phyloP scores from a whole-genome alignment of 2,329 filamentous ascomycete genomes.

The Aspergillus fijiensis region DNA sequence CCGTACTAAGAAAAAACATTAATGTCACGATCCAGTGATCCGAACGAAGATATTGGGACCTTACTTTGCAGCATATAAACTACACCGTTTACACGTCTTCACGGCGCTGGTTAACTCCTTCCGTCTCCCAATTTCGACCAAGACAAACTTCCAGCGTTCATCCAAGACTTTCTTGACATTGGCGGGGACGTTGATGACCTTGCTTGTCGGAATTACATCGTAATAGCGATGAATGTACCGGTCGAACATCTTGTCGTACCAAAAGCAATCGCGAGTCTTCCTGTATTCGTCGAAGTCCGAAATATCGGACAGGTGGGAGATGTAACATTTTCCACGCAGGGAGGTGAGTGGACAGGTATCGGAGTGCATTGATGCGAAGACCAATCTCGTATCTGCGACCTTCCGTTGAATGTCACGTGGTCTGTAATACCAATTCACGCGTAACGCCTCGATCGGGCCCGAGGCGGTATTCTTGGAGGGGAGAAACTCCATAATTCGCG shows the following conservation, averaged over 20 bases:
- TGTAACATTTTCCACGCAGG: conserved; percentile 87
- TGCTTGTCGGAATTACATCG: conserved; percentile 87
- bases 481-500: conserved; percentile 97
- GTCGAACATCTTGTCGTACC: conserved; percentile 97
- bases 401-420: conserved; percentile 94
- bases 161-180: conserved; percentile 95
- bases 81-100: conserved; percentile 93
- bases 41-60: conserved; percentile 25
- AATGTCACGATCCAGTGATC: background rate
- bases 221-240: conserved; percentile 98
- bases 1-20: conserved; percentile 59
- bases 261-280: conserved; percentile 83
- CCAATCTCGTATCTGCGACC: conserved; percentile 81
- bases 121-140: conserved; percentile 88
- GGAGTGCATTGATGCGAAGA: conserved; percentile 98
- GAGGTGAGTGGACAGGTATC: conserved; percentile 91
- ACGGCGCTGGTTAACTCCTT: conserved; percentile 96
- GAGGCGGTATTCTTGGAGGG: conserved; percentile 72
- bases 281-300: conserved; percentile 78
- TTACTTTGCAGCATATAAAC: conserved; percentile 86
- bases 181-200: conserved; percentile 93
- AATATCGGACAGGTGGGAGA: conserved; percentile 86
- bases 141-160: conserved; percentile 93
- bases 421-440: conserved; percentile 98
- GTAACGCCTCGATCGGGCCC: conserved; percentile 77